Base-by-base conservation (phyloP, 768 basidiomycete genomes). In the Psilocybe subaeruginosa region DNA sequence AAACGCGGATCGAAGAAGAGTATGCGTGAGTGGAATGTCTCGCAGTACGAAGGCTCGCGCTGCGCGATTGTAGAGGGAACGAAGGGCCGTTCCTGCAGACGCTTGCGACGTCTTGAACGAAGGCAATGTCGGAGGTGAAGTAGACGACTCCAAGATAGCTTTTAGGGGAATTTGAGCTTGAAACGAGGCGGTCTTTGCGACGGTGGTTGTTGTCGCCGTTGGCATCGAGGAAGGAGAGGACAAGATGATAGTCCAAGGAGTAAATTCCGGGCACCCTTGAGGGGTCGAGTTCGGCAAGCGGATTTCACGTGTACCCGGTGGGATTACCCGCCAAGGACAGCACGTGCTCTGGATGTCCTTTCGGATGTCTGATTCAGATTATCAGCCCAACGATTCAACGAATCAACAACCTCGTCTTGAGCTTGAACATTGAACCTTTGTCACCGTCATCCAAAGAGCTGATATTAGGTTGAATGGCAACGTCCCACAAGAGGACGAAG, bases 31-130 rank as follows among this genome's bases (percentile, higher is more conserved):
- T n/a, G 77, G 68, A 48, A 90, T 76, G 68, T 93, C 88, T 59
- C 88, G 88, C 59, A 86, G 86, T 41, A 94, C 82, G 69, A 95
- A 94, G 0, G 92, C 90, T 48, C 86, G 83, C 46, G 89, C 87
- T 27, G 93, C 92, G 57, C 90, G 87, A 68, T 83, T 80, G 75
- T 94, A 93, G 52, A 94, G 78, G 8, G 89, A 84, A 45, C 88
- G 84, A 33, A 94, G 76, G 3, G 87, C 85, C 4, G 83, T 79
- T 9, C 78, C 69, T 17, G 72, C 66, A 19, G 71, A 69, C 55
- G 72, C 47, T 47, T 65, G 65, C 48, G 61, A 47, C 14, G 60
- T 59, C 41, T 52, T 49, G 2, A 30, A 27, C 45, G 60, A 53
- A 31, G 68, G 17, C 17, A 71, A 55, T 33, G 68, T 49, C 17